Evolutionary conservation across 2,329 filamentous ascomycete species (phyloP).

Genomic region (Cladosporium sp.): DNA sequence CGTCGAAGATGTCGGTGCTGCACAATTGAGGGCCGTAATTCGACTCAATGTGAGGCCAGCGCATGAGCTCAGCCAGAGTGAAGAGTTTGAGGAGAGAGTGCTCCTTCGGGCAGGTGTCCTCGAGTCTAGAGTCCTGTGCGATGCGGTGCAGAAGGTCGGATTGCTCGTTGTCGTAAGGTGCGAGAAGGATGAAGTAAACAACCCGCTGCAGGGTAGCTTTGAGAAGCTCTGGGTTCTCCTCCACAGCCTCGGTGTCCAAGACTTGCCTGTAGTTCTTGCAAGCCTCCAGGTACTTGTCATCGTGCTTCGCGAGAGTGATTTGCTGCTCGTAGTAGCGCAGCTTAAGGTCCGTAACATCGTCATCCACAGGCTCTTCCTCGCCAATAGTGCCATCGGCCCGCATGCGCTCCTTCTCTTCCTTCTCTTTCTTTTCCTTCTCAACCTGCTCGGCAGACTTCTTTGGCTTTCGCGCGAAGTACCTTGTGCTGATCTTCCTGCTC

Average conservation of each 20-base stretch:
- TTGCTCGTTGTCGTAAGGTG: slow-evolving; percentile 97
- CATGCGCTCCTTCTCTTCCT: slow-evolving; percentile 77
- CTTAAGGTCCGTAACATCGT: slow-evolving; percentile 95
- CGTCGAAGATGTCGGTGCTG: slow-evolving; percentile 79
- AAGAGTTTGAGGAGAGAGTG: slow-evolving; percentile 88
- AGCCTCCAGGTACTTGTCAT: slow-evolving; percentile 93
- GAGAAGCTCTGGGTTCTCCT: slow-evolving; percentile 82
- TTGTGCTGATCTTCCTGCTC: slow-evolving; percentile 93
- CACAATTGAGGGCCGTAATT: slow-evolving; percentile 85
- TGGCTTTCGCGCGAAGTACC: slow-evolving; percentile 82
- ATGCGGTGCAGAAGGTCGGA: slow-evolving; percentile 95
- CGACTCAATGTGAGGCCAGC: slow-evolving; percentile 90
- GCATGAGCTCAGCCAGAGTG: slow-evolving; percentile 94
- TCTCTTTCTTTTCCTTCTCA: slow-evolving; percentile 84
- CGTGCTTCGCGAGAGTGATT: slow-evolving; percentile 91
- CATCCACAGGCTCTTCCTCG: slow-evolving; percentile 73
- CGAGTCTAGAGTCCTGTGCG: slow-evolving; percentile 74
- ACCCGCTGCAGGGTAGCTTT: slow-evolving; percentile 85
- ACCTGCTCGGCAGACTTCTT: slow-evolving; percentile 88
- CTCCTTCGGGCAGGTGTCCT: slow-evolving; percentile 55
- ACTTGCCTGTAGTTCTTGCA: slow-evolving; percentile 99
- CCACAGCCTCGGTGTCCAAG: slow-evolving; percentile 90
- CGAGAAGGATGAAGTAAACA: slow-evolving; percentile 95
- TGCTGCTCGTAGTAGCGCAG: slow-evolving; percentile 96
- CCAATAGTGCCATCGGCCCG: slow-evolving; percentile 47